A percentile compares a stretch with the other conserved stretches of the same genome.
phyloP scores from a whole-genome alignment of 345 rosid species.

The Garcia nutans region DNA sequence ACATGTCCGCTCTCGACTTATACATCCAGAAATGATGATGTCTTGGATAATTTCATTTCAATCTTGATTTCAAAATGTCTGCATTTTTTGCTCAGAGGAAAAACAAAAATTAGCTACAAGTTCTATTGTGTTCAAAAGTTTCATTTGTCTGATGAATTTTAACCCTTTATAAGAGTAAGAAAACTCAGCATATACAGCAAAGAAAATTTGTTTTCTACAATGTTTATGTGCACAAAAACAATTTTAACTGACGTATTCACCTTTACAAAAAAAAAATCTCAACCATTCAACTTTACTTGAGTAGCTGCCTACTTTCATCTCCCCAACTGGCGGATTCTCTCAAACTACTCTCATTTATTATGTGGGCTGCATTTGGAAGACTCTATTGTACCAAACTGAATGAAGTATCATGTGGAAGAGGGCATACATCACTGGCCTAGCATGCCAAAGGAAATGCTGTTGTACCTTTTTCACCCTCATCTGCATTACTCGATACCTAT shows the following conservation, averaged over 20 bases:
- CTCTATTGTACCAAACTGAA: slow-evolving; percentile 85
- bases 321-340: too few relatives aligned
- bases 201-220: neutral
- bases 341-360: neutral
- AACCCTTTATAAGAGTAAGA: neutral
- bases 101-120: neutral
- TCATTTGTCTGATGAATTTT: neutral
- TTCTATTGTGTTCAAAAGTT: neutral
- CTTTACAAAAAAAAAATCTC: neutral
- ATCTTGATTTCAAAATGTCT: neutral
- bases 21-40: too few relatives aligned
- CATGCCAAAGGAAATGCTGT: slow-evolving; percentile 94
- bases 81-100: too few relatives aligned
- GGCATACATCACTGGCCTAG: slow-evolving; percentile 69
- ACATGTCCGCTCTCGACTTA: too few relatives aligned
- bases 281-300: too few relatives aligned
- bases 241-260: neutral
- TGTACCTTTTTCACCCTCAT: slow-evolving; percentile 78
- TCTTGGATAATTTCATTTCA: too few relatives aligned
- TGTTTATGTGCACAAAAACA: slow-evolving; percentile 12
- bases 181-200: neutral
- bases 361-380: slow-evolving; percentile 47
- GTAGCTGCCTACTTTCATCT: too few relatives aligned
- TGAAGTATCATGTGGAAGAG: slow-evolving; percentile 94
- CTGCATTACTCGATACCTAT: slow-evolving; percentile 60